Evolutionary conservation across 805 yeast species (phyloP).

Genomic region (Saturnispora besseyi): DNA sequence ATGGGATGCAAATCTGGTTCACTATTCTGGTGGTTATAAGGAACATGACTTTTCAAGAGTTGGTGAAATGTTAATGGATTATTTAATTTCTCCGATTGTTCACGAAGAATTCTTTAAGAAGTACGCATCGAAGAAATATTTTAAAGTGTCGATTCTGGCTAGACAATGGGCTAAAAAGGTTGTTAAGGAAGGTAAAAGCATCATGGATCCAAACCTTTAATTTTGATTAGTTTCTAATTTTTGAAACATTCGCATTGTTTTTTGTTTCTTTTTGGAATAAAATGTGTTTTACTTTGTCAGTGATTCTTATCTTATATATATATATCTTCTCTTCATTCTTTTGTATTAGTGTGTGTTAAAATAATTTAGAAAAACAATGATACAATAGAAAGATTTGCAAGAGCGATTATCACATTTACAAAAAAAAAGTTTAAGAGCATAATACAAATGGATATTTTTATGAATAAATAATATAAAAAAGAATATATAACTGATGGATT

Average conservation of each 20-base stretch:
- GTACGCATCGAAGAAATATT: slow-evolving; percentile 79
- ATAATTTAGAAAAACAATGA: background rate
- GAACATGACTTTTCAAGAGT: slow-evolving; percentile 66
- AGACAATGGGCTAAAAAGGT: slow-evolving; percentile 75
- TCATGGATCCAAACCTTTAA: slow-evolving; percentile 30
- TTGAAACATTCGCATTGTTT: background rate
- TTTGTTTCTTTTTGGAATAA: background rate
- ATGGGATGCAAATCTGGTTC: slow-evolving; percentile 83
- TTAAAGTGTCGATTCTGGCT: slow-evolving; percentile 75
- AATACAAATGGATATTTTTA: slow-evolving; percentile 1
- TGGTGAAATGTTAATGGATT: slow-evolving; percentile 66
- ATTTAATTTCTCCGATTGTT: slow-evolving; percentile 67
- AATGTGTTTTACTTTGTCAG: background rate
- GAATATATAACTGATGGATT: background rate
- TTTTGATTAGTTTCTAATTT: background rate
- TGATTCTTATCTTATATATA: background rate
- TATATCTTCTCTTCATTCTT: background rate
- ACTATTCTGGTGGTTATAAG: slow-evolving; percentile 85
- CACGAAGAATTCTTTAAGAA: slow-evolving; percentile 92
- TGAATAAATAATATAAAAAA: background rate
- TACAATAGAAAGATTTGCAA: too few species aligned
- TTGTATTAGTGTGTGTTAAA: background rate
- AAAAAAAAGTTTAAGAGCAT: background rate
- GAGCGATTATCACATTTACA: too few species aligned
- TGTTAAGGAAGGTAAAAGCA: slow-evolving; percentile 36